A percentile compares a stretch with the other conserved stretches of the same genome.
These are phyloP conservation scores for Colletotrichum eremochloae DNA, from an alignment of 2,329 filamentous ascomycete genomes.

Conservation along the genomic window DNA sequence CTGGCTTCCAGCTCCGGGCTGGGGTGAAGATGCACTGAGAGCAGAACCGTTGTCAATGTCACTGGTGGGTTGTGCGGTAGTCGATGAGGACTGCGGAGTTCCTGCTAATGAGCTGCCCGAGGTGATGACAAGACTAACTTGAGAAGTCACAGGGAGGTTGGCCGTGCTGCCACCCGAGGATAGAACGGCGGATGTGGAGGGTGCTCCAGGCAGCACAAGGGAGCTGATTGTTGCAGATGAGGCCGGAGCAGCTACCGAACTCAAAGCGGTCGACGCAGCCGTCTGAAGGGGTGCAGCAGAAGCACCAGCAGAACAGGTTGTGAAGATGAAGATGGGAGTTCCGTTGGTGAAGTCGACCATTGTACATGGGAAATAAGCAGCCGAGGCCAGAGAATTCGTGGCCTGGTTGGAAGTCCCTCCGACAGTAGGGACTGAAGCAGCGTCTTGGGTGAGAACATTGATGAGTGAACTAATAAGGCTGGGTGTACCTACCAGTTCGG, in stretches of 20 bases:
- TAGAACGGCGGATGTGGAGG: background rate
- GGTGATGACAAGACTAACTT: background rate
- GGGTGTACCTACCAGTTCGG: background rate
- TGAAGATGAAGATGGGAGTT: slow-evolving; percentile 20
- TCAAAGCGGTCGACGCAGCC: background rate
- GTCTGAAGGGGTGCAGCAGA: background rate
- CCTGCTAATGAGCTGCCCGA: background rate
- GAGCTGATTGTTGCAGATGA: background rate
- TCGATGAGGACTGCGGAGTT: background rate
- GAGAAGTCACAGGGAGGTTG: background rate
- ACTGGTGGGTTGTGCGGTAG: background rate
- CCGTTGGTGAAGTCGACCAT: slow-evolving; percentile 18
- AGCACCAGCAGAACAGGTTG: background rate
- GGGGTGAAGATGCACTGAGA: background rate
- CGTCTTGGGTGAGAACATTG: background rate
- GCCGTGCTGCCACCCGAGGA: background rate
- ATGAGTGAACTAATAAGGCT: background rate
- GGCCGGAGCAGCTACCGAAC: background rate
- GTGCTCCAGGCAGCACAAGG: background rate
- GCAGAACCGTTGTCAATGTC: background rate
- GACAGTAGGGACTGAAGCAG: background rate
- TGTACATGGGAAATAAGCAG: slow-evolving; percentile 6
- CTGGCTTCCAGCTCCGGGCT: background rate
- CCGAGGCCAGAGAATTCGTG: background rate
- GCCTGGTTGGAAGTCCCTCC: background rate